Evolutionary conservation across 2,329 filamentous ascomycete genomes (phyloP), one percentile per base, ranked within the genome.

Genomic region (Alternaria panax): DNA sequence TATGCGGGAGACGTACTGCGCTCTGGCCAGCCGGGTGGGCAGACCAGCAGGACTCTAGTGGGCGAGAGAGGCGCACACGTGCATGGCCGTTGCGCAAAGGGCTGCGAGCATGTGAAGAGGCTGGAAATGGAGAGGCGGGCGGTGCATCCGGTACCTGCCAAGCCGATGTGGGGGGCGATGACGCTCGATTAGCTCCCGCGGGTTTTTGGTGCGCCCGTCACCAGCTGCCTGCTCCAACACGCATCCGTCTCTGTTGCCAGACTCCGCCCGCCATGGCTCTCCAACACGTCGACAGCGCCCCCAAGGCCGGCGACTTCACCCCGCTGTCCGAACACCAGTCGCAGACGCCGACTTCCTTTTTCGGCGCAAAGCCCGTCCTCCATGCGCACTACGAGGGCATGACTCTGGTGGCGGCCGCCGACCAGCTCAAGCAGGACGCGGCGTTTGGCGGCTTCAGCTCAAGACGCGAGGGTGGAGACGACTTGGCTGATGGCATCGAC

Each of bases 321-420:
- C 81, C 86, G 5, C 83, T 93, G 45, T 81, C 84, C 58, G 88
- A 92, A 61, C 90, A 92, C 74, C 86, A 92, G 75, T 82, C 87
- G 52, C 87, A 88, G 71, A 94, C 91, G 1, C 91, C 91, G 1
- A 82, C 83, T 58, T 89, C 86, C 41, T 94, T 93, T 79, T 89
- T 88, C 69, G 86, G 84, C 67, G 87, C 86, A 27, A 91, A 90
- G 71, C 87, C 91, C 1, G 84, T 93, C 42, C 84, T 93, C 4
- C 87, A 93, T 78, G 86, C 85, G 66, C 86, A 89, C 69, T 82
- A 85, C 38, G 67, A 81, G 12, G 80, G 82, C 58, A 83, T 87
- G 55, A 87, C 85, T 38, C 85, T 89, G 3, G 85, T 86, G 70
- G 80, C 89, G 20, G 81, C 86, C 25, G 81, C 79, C 34, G 81